A percentile compares a stretch with the other conserved stretches of the same genome.
Evolutionary conservation across 306 rosid genomes (phyloP).

Genomic region (Biancaea sappan): DNA sequence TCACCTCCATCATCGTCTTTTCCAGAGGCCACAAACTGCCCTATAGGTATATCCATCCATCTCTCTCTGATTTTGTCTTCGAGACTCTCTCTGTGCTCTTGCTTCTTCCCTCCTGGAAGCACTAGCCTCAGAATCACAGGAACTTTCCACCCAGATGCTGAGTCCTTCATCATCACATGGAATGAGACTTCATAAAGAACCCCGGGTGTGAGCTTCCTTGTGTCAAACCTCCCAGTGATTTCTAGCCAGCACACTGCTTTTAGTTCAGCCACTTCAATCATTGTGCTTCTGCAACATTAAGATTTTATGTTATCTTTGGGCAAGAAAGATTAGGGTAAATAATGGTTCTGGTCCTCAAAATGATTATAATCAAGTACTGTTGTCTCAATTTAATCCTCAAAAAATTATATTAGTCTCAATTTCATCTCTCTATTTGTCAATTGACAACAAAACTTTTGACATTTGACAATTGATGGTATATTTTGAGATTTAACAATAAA

Average conservation of each 20-base stretch:
- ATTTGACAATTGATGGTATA: too few relatives aligned
- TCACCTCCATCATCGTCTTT: conserved; percentile 52
- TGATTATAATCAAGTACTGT: too few relatives aligned
- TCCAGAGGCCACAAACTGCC: conserved; percentile 49
- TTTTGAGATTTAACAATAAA: too few relatives aligned
- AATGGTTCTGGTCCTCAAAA: too few relatives aligned
- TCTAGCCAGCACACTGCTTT: conserved; percentile 72
- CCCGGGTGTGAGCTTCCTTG: conserved; percentile 59
- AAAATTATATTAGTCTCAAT: too few relatives aligned
- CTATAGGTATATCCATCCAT: conserved; percentile 64
- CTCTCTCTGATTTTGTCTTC: conserved; percentile 29
- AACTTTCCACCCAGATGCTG: conserved; percentile 60
- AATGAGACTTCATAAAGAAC: conserved; percentile 52
- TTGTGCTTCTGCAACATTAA: conserved; percentile 47
- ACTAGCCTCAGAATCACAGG: conserved; percentile 63
- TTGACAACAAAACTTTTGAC: too few relatives aligned
- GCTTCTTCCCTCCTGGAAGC: conserved; percentile 61
- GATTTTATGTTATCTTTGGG: too few relatives aligned
- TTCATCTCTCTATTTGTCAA: too few relatives aligned
- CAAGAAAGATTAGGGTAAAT: too few relatives aligned
- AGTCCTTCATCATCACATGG: conserved; percentile 53
- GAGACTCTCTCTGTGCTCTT: conserved; percentile 45
- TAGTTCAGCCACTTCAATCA: conserved; percentile 61
- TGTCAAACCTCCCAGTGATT: conserved; percentile 63
- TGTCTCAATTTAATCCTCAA: too few relatives aligned